These are phyloP conservation scores for Citrullus colocynthis DNA, from an alignment of 306 rosid species.

Conservation along the genomic window DNA sequence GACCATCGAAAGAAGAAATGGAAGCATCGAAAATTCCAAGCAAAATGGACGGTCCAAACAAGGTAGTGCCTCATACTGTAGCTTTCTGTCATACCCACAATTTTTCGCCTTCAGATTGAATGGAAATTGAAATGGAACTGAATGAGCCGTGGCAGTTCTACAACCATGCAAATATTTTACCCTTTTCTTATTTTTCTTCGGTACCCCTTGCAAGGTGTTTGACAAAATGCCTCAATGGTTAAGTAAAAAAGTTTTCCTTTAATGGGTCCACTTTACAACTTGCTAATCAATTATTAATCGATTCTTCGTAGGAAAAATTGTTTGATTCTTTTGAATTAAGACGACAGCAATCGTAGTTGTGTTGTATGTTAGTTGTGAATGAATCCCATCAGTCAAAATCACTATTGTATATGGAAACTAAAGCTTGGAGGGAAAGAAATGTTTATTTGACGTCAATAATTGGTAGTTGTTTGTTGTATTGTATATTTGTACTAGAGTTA, in stretches of 20 bases:
- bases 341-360: not conserved
- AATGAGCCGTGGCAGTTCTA: not conserved
- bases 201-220: conserved; percentile 1
- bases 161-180: not conserved
- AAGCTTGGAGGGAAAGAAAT: not conserved
- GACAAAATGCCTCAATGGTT: conserved; percentile 5
- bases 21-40: conserved; percentile 5
- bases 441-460: not conserved
- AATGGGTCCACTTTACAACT: conserved; percentile 3
- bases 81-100: not conserved
- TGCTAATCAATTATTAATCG: not conserved
- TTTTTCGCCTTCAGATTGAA: not conserved
- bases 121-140: not conserved
- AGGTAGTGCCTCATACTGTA: not conserved
- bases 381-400: not conserved
- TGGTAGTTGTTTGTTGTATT: not conserved
- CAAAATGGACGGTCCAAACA: not conserved
- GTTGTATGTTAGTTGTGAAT: not conserved
- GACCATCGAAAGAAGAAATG: not conserved
- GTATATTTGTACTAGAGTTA: not conserved
- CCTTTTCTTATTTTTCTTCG: not conserved
- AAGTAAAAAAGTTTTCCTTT: not conserved
- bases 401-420: not conserved
- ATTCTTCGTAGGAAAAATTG: not conserved
- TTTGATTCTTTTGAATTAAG: not conserved